Conservation (phyloP, 352 stramenopile genomes). For the Phytopythium sindhum region DNA sequence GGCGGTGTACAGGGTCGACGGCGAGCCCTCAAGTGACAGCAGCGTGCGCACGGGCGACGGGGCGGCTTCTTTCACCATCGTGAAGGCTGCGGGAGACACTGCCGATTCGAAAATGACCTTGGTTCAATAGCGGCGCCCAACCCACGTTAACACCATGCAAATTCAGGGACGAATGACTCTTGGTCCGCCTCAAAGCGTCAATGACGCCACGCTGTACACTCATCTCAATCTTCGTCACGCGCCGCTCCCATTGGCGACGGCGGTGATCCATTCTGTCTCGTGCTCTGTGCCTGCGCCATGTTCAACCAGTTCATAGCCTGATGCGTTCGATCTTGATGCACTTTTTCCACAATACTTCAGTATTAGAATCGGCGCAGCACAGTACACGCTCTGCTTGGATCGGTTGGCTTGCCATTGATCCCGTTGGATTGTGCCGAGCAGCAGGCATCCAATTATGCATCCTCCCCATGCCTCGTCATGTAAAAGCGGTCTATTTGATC, state of each 20-base stretch:
- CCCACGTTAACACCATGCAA: not conserved
- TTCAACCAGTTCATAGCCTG: not conserved
- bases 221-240: not conserved
- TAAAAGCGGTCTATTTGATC: not conserved
- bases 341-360: not conserved
- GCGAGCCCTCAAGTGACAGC: constrained; percentile 9
- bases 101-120: constrained; percentile 15
- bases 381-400: no score
- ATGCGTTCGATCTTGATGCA: not conserved
- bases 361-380: no score
- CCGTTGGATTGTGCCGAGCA: not conserved
- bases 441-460: not conserved
- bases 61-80: constrained; percentile 15
- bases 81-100: constrained; percentile 5
- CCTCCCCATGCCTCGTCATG: not conserved
- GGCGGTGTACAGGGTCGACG: constrained; percentile 11
- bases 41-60: constrained; percentile 11
- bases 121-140: not conserved
- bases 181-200: not conserved
- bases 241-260: not conserved
- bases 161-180: not conserved
- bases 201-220: not conserved
- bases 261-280: not conserved
- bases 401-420: no score
- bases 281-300: not conserved